Evolutionary conservation across 768 basidiomycete genomes (phyloP).

Genomic region (Tricholoma terreum): DNA sequence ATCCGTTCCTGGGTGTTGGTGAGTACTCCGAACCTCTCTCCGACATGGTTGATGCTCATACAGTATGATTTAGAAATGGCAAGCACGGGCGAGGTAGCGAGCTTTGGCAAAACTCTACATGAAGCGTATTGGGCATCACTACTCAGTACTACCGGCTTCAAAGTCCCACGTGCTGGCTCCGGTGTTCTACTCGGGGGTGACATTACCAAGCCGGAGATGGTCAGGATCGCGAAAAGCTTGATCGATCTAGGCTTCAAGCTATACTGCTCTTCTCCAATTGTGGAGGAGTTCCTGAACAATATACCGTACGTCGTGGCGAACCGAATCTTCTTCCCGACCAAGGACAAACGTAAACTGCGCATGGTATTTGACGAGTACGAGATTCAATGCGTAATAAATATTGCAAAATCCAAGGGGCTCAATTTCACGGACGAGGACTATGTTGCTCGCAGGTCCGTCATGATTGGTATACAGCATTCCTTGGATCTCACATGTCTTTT

Average conservation of each 20-base stretch:
- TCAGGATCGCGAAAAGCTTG: conserved; percentile 73
- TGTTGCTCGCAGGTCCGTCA: conserved; percentile 79
- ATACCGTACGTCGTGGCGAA: conserved; percentile 77
- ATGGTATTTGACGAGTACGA: conserved; percentile 94
- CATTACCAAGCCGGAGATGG: conserved; percentile 83
- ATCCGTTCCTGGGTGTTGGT: conserved; percentile 96
- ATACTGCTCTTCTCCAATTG: conserved; percentile 76
- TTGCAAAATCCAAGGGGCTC: conserved; percentile 74
- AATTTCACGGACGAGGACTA: conserved; percentile 91
- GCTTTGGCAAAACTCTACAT: conserved; percentile 89
- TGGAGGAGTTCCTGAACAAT: conserved; percentile 79
- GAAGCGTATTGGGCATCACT: conserved; percentile 96
- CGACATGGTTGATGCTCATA: not conserved
- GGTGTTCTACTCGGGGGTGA: conserved; percentile 95
- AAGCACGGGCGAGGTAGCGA: conserved; percentile 95
- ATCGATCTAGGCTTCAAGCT: conserved; percentile 91
- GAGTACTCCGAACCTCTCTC: conserved; percentile 27
- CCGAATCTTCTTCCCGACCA: conserved; percentile 93
- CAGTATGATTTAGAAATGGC: conserved; percentile 75
- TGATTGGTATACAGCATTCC: not conserved
- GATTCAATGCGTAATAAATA: conserved; percentile 92
- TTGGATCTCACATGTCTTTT: conserved; percentile 1
- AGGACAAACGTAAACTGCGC: conserved; percentile 92
- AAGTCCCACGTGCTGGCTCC: conserved; percentile 75
- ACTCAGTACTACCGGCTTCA: conserved; percentile 96